Conservation (phyloP, 441 rosid species). For the Eruca vesicaria region DNA sequence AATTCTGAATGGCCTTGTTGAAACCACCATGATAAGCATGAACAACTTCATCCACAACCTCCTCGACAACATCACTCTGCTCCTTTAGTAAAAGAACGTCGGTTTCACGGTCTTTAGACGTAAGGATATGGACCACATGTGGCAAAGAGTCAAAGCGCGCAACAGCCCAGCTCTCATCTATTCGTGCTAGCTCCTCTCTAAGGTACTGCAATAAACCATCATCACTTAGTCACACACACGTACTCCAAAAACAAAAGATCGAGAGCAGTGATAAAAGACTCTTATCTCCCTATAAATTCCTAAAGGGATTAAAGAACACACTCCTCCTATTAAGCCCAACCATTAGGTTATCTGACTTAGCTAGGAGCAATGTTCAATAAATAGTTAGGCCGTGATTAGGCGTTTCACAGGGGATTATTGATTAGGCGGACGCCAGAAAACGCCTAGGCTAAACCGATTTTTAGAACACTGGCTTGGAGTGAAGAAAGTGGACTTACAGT, state of each 20-base stretch:
- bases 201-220: constrained; percentile 63
- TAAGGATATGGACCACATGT: constrained; percentile 91
- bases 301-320: background rate
- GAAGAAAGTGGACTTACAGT: constrained; percentile 45
- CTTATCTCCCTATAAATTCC: background rate
- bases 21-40: constrained; percentile 96
- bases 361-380: no score
- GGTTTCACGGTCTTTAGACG: constrained; percentile 92
- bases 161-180: constrained; percentile 87
- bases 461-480: background rate
- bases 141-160: constrained; percentile 98
- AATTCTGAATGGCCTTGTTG: constrained; percentile 98
- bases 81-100: constrained; percentile 77
- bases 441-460: no score
- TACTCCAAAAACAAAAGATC: background rate
- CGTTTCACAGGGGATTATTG: no score
- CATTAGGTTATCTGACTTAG: background rate
- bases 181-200: constrained; percentile 72
- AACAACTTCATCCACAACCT: constrained; percentile 98
- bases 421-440: no score
- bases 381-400: no score
- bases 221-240: constrained; percentile 27
- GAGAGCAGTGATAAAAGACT: background rate
- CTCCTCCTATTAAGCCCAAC: background rate
- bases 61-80: constrained; percentile 94